phyloP scores from a whole-genome alignment of 2,329 filamentous ascomycete genomes.

The Cladophialophora psammophila region DNA sequence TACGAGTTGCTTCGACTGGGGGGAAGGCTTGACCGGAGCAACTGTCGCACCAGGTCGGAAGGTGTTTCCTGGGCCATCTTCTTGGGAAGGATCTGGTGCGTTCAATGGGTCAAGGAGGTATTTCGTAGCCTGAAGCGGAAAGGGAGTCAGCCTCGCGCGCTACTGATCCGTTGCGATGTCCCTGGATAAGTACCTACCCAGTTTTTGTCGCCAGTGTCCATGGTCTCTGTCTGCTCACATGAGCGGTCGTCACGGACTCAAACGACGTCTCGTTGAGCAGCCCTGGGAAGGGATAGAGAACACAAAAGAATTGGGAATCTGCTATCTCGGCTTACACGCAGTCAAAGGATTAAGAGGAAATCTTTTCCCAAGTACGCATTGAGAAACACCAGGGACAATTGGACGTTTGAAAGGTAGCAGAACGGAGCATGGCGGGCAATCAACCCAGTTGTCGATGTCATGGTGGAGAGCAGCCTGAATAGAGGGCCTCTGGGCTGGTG shows the following conservation, averaged over 20 bases:
- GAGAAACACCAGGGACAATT: not conserved
- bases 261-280: not conserved
- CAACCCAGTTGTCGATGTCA: slow-evolving; percentile 25
- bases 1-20: slow-evolving; percentile 15
- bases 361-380: not conserved
- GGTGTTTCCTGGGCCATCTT: slow-evolving; percentile 69
- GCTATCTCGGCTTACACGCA: slow-evolving; percentile 8
- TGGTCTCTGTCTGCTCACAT: not conserved
- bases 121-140: slow-evolving; percentile 62
- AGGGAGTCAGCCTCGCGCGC: slow-evolving; percentile 23
- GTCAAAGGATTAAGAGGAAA: not conserved
- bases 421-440: slow-evolving; percentile 22
- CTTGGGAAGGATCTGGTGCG: slow-evolving; percentile 71
- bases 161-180: not conserved
- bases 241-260: not conserved
- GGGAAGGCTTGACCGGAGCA: slow-evolving; percentile 26
- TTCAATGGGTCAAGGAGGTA: slow-evolving; percentile 74
- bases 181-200: slow-evolving; percentile 52
- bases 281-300: not conserved
- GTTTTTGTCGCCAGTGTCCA: slow-evolving; percentile 53
- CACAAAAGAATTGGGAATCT: not conserved
- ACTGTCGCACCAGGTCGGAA: slow-evolving; percentile 47
- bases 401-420: not conserved
- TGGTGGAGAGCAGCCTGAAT: slow-evolving; percentile 20
- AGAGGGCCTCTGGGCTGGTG: not conserved